phyloP scores from a whole-genome alignment of 495 filamentous ascomycete genomes.

The Tuber aestivum region DNA sequence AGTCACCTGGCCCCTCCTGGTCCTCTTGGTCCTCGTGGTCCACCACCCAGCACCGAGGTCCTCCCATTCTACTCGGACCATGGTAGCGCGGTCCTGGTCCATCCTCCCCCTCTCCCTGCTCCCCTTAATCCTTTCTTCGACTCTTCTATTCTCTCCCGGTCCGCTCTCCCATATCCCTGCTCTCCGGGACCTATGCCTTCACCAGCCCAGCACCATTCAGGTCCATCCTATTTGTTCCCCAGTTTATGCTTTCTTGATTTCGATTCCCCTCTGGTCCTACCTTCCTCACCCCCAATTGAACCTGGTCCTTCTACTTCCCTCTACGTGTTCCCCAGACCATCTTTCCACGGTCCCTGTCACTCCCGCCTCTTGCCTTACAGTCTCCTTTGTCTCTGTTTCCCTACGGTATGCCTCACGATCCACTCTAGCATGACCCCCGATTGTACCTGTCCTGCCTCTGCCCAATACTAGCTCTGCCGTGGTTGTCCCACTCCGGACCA shows the following conservation, averaged over 20 bases:
- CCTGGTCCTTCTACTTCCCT: neutral
- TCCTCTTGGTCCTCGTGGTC: no score
- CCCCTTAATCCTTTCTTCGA: neutral
- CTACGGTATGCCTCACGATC: neutral
- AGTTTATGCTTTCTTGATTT: neutral
- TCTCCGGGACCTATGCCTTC: neutral
- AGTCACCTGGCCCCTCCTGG: no score
- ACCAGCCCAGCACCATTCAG: neutral
- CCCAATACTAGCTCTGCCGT: no score
- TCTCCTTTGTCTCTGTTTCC: neutral
- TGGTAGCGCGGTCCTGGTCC: neutral
- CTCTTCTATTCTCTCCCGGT: neutral
- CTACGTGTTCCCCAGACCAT: neutral
- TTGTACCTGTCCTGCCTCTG: neutral
- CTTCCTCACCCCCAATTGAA: neutral
- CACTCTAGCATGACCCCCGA: neutral
- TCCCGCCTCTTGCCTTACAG: neutral
- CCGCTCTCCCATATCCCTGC: neutral
- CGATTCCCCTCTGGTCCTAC: neutral
- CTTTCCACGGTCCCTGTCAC: neutral
- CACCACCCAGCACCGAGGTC: neutral
- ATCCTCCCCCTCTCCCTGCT: no score
- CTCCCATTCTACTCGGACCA: neutral
- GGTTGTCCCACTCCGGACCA: neutral
- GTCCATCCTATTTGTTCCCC: neutral